Evolutionary conservation across 169 alveolate genomes (phyloP).

Genomic region (Cryptosporidium viatorum): DNA sequence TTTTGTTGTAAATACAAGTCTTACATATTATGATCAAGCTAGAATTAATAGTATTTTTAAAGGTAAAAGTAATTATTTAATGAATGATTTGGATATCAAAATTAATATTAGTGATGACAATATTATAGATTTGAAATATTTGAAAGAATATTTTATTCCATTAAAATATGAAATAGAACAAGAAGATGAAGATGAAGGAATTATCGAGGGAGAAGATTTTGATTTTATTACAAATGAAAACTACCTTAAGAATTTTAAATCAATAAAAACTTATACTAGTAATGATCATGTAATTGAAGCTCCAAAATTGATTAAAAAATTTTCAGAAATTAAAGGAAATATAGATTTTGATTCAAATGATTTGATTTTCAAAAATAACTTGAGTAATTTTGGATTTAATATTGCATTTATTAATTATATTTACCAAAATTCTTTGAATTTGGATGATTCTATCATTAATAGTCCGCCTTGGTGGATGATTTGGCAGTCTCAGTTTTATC

Average conservation of each 20-base stretch:
- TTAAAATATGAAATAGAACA: slow-evolving; percentile 13
- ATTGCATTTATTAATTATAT: slow-evolving; percentile 47
- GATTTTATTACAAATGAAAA: neutral
- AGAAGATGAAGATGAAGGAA: neutral
- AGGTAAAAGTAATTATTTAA: neutral
- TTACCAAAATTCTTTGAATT: slow-evolving; percentile 23
- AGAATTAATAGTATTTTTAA: neutral
- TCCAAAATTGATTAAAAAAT: neutral
- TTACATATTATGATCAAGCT: slow-evolving; percentile 18
- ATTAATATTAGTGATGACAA: neutral
- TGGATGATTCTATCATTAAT: slow-evolving; percentile 27
- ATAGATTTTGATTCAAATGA: slow-evolving; percentile 6
- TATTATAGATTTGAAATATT: neutral
- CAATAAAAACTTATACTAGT: neutral
- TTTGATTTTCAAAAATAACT: slow-evolving; percentile 23
- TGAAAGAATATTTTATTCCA: slow-evolving; percentile 8
- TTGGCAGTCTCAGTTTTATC: slow-evolving; percentile 58
- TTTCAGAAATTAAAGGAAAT: slow-evolving; percentile 11
- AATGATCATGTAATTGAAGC: neutral
- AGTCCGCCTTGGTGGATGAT: slow-evolving; percentile 75
- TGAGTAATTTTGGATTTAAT: slow-evolving; percentile 49
- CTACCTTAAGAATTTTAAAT: neutral
- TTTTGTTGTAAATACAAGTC: slow-evolving; percentile 10
- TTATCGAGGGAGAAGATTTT: neutral
- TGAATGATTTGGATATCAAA: neutral